Evolutionary conservation across 371 early-diverging fungal species (phyloP).

Genomic region (Mucor lusitanicus): DNA sequence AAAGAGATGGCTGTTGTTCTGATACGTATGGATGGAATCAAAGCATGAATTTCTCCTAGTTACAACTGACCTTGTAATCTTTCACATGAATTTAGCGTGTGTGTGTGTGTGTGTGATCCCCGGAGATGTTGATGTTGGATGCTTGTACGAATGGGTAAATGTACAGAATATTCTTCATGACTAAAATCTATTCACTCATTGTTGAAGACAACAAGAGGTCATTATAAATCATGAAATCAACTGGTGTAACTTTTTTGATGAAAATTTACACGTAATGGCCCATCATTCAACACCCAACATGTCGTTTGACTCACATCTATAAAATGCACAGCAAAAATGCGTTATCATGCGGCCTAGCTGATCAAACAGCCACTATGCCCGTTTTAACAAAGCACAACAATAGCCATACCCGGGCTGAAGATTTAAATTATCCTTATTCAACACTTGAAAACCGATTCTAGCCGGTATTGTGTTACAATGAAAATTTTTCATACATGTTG

Average conservation of each 20-base stretch:
- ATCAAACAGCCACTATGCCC: not conserved
- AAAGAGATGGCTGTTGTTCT: not conserved
- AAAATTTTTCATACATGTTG: slow-evolving; percentile 1
- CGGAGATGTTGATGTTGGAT: too few species aligned
- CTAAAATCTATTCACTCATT: not conserved
- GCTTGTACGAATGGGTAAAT: too few species aligned
- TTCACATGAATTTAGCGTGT: not conserved
- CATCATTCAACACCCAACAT: not conserved
- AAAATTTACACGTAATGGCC: not conserved
- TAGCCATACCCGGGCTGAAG: not conserved
- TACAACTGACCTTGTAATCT: not conserved
- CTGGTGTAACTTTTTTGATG: not conserved
- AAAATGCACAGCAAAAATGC: not conserved
- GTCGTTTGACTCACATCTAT: not conserved
- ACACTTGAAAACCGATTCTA: not conserved
- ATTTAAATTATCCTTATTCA: not conserved
- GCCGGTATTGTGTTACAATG: slow-evolving; percentile 1
- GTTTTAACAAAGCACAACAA: not conserved
- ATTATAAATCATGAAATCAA: not conserved
- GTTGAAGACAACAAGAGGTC: too few species aligned
- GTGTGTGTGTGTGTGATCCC: too few species aligned
- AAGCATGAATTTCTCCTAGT: slow-evolving; percentile 1
- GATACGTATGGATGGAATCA: not conserved
- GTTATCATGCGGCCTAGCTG: not conserved
- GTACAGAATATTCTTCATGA: not conserved